Evolutionary conservation across 805 yeast genomes (phyloP).

Genomic region (Monosporozyma unispora): DNA sequence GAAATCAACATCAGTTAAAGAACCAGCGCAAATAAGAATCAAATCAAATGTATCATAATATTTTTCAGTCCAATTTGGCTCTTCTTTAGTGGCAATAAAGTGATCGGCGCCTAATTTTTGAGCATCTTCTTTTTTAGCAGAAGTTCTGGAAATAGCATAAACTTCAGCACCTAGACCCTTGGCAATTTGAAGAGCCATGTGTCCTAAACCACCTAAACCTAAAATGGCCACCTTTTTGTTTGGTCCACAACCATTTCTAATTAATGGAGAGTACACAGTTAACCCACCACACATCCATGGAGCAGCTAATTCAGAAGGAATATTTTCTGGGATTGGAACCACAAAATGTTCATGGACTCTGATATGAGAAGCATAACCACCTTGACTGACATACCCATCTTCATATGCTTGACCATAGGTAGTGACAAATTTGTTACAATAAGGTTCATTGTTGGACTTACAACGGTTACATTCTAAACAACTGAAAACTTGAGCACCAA

Average conservation of each 20-base stretch:
- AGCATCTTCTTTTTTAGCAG: conserved; percentile 44
- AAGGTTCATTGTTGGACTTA: conserved; percentile 42
- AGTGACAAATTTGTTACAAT: conserved; percentile 40
- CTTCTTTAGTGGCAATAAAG: conserved; percentile 46
- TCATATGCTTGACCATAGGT: conserved; percentile 43
- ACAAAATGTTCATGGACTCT: conserved; percentile 57
- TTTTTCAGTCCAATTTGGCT: conserved; percentile 34
- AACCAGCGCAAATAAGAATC: conserved; percentile 41
- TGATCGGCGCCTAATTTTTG: conserved; percentile 43
- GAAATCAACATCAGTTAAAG: conserved; percentile 34
- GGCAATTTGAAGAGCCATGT: conserved; percentile 48
- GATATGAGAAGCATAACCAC: conserved; percentile 60
- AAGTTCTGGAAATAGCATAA: conserved; percentile 45
- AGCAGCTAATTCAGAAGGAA: conserved; percentile 50
- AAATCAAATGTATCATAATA: conserved; percentile 36
- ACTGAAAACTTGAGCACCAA: conserved; percentile 60
- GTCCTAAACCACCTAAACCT: conserved; percentile 52
- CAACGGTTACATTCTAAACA: conserved; percentile 60
- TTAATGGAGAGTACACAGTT: conserved; percentile 62
- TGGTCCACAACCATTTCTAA: conserved; percentile 42
- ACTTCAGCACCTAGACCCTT: conserved; percentile 55
- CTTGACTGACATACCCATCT: conserved; percentile 43
- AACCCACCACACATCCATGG: conserved; percentile 75
- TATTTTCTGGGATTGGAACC: conserved; percentile 51
- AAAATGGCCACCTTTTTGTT: conserved; percentile 46